Base-by-base conservation (phyloP, 2,329 filamentous ascomycete species). In the Fusarium sp. region DNA sequence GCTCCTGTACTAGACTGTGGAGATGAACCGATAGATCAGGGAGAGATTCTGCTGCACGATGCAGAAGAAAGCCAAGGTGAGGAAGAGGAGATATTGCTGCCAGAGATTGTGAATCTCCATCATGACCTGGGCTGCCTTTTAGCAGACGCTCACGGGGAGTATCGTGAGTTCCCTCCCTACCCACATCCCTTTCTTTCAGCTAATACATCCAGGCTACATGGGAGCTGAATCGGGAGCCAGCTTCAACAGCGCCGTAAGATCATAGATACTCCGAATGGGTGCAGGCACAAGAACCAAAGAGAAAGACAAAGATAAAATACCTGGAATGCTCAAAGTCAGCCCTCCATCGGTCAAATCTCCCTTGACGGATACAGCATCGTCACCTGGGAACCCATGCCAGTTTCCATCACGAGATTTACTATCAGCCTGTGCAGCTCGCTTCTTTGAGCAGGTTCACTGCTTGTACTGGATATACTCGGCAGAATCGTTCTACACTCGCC, bases 331-430 rank as follows among this genome's bases (percentile, higher is more conserved):
- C 0, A 54, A 54, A 42, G 50, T 54, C 6, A 54, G 26, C 4
- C 50, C 50, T 1, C 50, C 50, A 11, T 42, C 37, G 0, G 23
- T 18, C 4, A 42, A 42, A 4, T 54, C 50, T 8, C 50, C 50
- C 1, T 4, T 42, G 6, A 54, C 50, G 4, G 26, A 54, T 1
- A 7, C 14, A 1, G n/a, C n/a, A 0, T 32, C 50, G 0, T 42
- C 50, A 0, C 50, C 50, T 0, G 50, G 50, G 0, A 42, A 20
- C 0, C 10, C 18, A 6, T 54, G 26, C 2, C 35, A 54, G 11
- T 54, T 54, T 6, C 50, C 50, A 4, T 42, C 37, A 0, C 50
- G 23, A 0, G 37, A 54, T 4, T 3, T 54, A 0, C 8, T 54
- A 0, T 32, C 37, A 0, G 37, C 35, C 4, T 54, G 35, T 18